Percentiles rank a stretch among this genome's conserved stretches.
Conservation (phyloP, 2,329 filamentous ascomycete species). For the Aspergillus eucalypticola region DNA sequence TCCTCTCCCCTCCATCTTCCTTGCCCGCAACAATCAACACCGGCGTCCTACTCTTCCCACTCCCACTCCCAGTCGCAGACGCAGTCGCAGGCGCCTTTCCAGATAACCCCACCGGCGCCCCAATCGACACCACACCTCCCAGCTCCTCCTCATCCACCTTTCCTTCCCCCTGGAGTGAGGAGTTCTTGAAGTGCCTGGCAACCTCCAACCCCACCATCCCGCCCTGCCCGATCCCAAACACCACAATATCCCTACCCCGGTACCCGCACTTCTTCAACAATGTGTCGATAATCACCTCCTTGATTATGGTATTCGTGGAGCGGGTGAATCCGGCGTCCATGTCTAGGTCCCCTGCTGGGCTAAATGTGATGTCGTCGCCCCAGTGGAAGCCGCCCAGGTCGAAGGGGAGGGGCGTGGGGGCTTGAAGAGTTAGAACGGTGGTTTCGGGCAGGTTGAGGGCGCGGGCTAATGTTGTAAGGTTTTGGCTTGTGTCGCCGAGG, state of each 20-base stretch:
- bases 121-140: not conserved
- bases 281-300: constrained; percentile 53
- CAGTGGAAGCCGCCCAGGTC: constrained; percentile 68
- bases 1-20: constrained; percentile 27
- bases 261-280: constrained; percentile 62
- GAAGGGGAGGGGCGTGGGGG: constrained; percentile 67
- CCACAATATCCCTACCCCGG: constrained; percentile 58
- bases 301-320: constrained; percentile 50
- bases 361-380: constrained; percentile 65
- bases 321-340: constrained; percentile 62
- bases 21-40: constrained; percentile 44
- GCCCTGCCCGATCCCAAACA: constrained; percentile 70
- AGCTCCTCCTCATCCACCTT: constrained; percentile 16
- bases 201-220: constrained; percentile 62
- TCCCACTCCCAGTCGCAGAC: too few relatives aligned
- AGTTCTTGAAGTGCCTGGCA: constrained; percentile 41
- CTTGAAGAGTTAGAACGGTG: constrained; percentile 71
- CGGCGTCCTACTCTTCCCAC: constrained; percentile 41
- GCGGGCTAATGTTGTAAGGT: constrained; percentile 69
- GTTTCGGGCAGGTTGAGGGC: constrained; percentile 75
- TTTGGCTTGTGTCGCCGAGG: constrained; percentile 70
- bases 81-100: constrained; percentile 1
- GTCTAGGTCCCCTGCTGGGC: constrained; percentile 57
- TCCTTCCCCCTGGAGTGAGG: constrained; percentile 34
- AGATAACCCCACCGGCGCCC: not conserved